Evolutionary conservation across 2,329 filamentous ascomycete species (phyloP), one percentile per base, ranked within the genome.

Genomic region (Ophiostoma novo-ulmi): DNA sequence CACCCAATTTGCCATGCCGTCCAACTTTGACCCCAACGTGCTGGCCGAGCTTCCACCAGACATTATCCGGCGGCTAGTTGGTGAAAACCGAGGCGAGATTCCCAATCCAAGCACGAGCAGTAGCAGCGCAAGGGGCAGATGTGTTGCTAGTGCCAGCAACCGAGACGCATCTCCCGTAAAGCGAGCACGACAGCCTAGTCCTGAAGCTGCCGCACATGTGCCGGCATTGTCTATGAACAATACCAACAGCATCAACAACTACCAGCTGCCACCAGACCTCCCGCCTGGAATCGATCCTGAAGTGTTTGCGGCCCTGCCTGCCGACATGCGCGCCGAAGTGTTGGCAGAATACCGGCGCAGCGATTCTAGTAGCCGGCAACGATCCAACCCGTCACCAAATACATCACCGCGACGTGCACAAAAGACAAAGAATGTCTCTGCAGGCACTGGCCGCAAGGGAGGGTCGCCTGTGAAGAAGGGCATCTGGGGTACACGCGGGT

Each of bases 1-100:
- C 1, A 97, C 94, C 0, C 95, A 99, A 76, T 99, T 99, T 76
- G 87, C 98, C 66, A 84, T 99, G 75, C 95, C 95, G 0, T 87
- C 87, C 0, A 92, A 97, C 74, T 86, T 91, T 1, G 95, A 99
- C 77, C 89, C 90, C 0, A 83, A 85, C n/a, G 90, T 97, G 0
- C 80, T 98, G 3, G 91, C 91, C 1, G 93, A 96, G 76, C 83
- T 99, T 3, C 94, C 94, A 0, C 84, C 83, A 41, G 92, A 97
- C 77, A 97, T 98, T 73, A 87, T 92, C 72, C 88, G 87, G 41
- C 92, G 87, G 76, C 84, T 98, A 11, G 83, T 91, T 73, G 85
- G 85, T 10, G 89, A 90, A 76, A 65, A 67, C 67, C 75, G 72
- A 26, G n/a, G 61, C 1, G 68, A 48, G 3, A 26, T 1, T 17